phyloP scores from a whole-genome alignment of 2,329 filamentous ascomycete species.

The Penicillium freii region DNA sequence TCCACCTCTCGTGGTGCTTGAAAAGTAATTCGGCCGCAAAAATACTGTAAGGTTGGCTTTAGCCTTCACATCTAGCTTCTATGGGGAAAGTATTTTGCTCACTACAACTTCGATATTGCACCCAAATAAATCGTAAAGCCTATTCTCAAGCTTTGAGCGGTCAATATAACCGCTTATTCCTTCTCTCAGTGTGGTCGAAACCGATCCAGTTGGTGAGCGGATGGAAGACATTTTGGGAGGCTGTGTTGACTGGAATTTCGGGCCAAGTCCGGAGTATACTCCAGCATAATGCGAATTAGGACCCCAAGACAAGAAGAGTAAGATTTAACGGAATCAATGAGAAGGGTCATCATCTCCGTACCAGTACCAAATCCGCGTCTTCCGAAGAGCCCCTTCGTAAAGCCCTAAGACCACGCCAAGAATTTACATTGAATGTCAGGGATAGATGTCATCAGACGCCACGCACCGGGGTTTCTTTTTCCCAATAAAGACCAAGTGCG shows the following conservation, averaged over 20 bases:
- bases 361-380: not conserved
- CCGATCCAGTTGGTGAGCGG: not conserved
- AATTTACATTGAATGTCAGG: not conserved
- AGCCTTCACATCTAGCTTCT: not conserved
- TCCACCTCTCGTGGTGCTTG: not conserved
- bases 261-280: not conserved
- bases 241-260: not conserved
- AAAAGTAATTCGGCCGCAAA: not conserved
- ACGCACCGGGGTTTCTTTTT: not conserved
- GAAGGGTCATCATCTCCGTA: not conserved
- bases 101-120: not conserved
- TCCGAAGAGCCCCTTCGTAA: not conserved
- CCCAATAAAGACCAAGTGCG: not conserved
- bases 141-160: not conserved
- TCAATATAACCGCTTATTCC: constrained; percentile 1
- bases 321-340: not conserved
- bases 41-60: not conserved
- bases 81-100: not conserved
- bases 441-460: not conserved
- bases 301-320: not conserved
- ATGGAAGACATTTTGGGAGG: not conserved
- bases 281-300: not conserved
- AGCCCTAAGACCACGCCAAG: not conserved
- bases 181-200: not conserved
- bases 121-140: not conserved